Percentiles rank a stretch among this genome's conserved stretches.
Conservation (phyloP, 495 filamentous ascomycete genomes). For the Sordaria brevicollis region DNA sequence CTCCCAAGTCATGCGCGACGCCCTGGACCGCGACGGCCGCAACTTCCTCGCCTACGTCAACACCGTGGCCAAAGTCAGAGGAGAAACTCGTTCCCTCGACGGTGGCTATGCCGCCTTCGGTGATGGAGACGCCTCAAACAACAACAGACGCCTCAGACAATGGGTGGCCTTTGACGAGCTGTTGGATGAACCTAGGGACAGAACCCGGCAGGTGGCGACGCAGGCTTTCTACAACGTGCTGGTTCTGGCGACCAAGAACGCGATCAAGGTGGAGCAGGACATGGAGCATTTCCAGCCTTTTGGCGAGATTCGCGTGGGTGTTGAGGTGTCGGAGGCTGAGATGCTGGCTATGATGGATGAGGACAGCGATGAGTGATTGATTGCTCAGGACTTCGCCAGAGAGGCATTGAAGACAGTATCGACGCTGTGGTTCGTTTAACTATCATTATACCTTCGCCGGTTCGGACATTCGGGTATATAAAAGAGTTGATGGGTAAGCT, state of each 20-base stretch:
- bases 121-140: not conserved
- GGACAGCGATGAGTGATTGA: not conserved
- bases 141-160: constrained; percentile 7
- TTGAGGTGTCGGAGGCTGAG: constrained; percentile 5
- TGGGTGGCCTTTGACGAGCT: constrained; percentile 47
- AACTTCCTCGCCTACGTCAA: constrained; percentile 48
- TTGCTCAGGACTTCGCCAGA: not conserved
- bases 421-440: not conserved
- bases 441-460: not conserved
- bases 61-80: constrained; percentile 21
- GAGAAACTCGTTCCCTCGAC: constrained; percentile 7
- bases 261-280: constrained; percentile 46
- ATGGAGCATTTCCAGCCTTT: constrained; percentile 21
- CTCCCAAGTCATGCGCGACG: constrained; percentile 13
- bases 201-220: constrained; percentile 50
- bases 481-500: not conserved
- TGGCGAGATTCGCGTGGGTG: constrained; percentile 27
- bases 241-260: constrained; percentile 53
- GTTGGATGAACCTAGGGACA: constrained; percentile 44
- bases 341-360: not conserved
- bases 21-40: constrained; percentile 27
- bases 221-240: constrained; percentile 68
- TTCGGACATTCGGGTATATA: not conserved
- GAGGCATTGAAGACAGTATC: too few species aligned
- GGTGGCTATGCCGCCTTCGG: not conserved